Base-by-base conservation (phyloP, 495 filamentous ascomycete genomes). In the Echria macrotheca region DNA sequence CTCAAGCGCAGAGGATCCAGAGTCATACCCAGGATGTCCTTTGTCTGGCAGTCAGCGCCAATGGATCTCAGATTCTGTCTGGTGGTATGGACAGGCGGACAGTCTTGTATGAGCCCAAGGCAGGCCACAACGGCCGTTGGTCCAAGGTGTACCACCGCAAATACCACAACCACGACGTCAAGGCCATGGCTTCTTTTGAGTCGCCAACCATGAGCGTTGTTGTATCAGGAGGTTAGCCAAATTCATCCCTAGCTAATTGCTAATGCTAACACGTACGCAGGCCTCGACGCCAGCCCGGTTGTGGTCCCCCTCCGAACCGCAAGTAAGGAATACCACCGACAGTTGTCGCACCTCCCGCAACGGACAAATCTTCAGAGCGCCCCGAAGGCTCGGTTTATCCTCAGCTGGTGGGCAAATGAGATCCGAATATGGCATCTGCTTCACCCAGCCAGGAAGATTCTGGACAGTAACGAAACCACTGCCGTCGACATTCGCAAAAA, bases 381-480 rank as follows among this genome's bases (percentile, higher is more conserved):
- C 10, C 76, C 83, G 2, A 79, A 76, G 15, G 78, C 78, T 24
- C 77, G 91, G 28, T 64, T 95, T 14, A 68, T 98, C 9, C 79
- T 91, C 68, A 89, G 87, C 58, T 97, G 89, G 84, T 99, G 93
- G 93, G 86, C 91, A 44, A 76, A 84, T 52, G 87, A 96, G 57
- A 70, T 96, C 19, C 81, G 81, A 50, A 80, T 99, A 50, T 99
- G 90, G 90, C 79, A 80, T 35, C 59, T 90, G 11, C 72, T 37
- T 61, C 63, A 66, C 61, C 64, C 76, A 37, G 64, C 75, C 40
- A 64, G 68, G 11, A 66, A 74, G 31, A 63, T 76, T 23, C 67
- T 76, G 53, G 71, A 65, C 12, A n/a, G n/a, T n/a, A 58, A 47
- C 41, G 55, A 65, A 3, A 63, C 69, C 7, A 57, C 56, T 14